phyloP scores from a whole-genome alignment of 148 eudicot species.

The Chenopodium berlandieri region DNA sequence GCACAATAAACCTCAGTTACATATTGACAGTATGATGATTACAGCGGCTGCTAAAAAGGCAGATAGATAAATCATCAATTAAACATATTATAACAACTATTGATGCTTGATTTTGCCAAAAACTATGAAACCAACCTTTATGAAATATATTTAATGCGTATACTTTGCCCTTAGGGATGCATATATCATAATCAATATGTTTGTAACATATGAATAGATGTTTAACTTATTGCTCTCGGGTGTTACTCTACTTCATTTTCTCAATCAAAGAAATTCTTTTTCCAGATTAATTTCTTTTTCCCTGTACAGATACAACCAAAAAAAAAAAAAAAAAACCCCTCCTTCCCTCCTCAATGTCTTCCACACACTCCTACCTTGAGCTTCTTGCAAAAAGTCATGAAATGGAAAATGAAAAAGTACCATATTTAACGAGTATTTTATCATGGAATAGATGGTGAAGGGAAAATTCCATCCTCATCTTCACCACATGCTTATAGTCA shows the following conservation, averaged over 20 bases:
- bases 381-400: neutral
- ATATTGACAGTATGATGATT: neutral
- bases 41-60: neutral
- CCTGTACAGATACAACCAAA: neutral
- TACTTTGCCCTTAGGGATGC: too few relatives aligned
- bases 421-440: neutral
- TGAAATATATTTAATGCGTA: too few relatives aligned
- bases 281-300: neutral
- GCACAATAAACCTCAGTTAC: neutral
- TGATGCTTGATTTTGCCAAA: neutral
- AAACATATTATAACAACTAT: too few relatives aligned
- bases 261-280: neutral
- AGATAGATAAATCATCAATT: too few relatives aligned
- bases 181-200: too few relatives aligned
- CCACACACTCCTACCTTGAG: neutral
- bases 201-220: neutral
- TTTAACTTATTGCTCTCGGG: neutral
- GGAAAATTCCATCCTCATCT: neutral
- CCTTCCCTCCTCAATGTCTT: neutral
- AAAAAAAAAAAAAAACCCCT: neutral
- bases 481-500: neutral
- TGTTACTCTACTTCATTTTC: too few relatives aligned
- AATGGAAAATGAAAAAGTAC: neutral
- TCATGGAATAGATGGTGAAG: neutral
- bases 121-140: too few relatives aligned